These are phyloP conservation scores for Scutellaria barbata DNA, from an alignment of 257 asterid genomes.

Conservation along the genomic window DNA sequence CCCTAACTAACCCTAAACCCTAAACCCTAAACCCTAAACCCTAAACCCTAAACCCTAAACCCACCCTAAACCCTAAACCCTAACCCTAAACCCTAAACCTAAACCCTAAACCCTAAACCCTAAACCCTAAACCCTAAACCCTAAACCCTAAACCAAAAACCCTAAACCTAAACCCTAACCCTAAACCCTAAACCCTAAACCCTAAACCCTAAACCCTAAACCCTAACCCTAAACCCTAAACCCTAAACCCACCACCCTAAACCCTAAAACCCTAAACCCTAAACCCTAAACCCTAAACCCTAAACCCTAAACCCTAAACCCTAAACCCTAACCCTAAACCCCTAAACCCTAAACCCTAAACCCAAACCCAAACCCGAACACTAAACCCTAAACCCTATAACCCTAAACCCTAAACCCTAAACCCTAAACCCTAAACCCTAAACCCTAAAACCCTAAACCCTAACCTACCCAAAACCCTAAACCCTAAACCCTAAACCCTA, in stretches of 20 bases:
- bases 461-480: background rate
- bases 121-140: background rate
- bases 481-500: background rate
- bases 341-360: background rate
- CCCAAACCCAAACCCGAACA: background rate
- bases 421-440: background rate
- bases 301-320: background rate
- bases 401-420: too few species aligned
- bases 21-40: background rate
- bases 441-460: background rate
- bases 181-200: too few species aligned
- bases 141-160: too few species aligned
- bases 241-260: background rate
- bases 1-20: slow-evolving; percentile 12
- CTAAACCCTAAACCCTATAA: background rate
- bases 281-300: background rate
- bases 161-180: too few species aligned
- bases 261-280: background rate
- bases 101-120: slow-evolving; percentile 15
- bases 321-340: background rate
- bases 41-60: slow-evolving; percentile 6
- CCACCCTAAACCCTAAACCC: slow-evolving; percentile 15
- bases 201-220: background rate
- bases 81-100: background rate
- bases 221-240: background rate